phyloP scores from a whole-genome alignment of 140 eudicot species.

The Stevia rebaudiana region DNA sequence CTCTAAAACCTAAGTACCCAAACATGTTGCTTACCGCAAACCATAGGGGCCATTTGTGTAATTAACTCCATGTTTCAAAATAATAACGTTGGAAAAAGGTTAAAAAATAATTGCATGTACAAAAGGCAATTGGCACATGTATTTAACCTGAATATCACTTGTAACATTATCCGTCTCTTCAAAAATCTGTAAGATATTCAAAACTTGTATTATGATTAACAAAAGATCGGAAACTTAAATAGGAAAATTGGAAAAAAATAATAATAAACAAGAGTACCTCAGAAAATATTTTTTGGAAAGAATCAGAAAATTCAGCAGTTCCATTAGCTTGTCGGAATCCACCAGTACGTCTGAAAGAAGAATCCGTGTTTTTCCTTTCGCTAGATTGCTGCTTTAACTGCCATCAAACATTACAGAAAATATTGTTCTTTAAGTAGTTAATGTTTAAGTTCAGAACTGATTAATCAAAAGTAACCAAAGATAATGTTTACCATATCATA shows the following conservation, averaged over 20 bases:
- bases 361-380: slow-evolving; percentile 31
- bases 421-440: not conserved
- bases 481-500: slow-evolving; percentile 64
- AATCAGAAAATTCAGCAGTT: slow-evolving; percentile 58
- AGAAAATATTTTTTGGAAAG: slow-evolving; percentile 81
- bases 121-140: slow-evolving; percentile 1
- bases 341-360: slow-evolving; percentile 35
- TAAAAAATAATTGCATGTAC: not conserved
- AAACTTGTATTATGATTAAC: slow-evolving; percentile 5
- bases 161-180: slow-evolving; percentile 50
- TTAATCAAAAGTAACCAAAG: slow-evolving; percentile 5
- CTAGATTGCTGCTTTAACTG: slow-evolving; percentile 43
- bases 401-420: slow-evolving; percentile 15
- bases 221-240: not conserved
- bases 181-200: slow-evolving; percentile 53
- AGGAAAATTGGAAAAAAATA: not conserved
- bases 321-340: slow-evolving; percentile 45
- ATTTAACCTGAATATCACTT: slow-evolving; percentile 66
- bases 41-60: too few species aligned
- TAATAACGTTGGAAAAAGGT: slow-evolving; percentile 4
- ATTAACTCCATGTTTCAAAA: too few species aligned
- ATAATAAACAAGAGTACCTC: slow-evolving; percentile 49
- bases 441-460: slow-evolving; percentile 9
- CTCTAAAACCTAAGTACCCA: too few species aligned
- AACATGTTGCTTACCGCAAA: too few species aligned